Conservation (phyloP, 139 green algal genomes). For the Chlorella ohadii region DNA sequence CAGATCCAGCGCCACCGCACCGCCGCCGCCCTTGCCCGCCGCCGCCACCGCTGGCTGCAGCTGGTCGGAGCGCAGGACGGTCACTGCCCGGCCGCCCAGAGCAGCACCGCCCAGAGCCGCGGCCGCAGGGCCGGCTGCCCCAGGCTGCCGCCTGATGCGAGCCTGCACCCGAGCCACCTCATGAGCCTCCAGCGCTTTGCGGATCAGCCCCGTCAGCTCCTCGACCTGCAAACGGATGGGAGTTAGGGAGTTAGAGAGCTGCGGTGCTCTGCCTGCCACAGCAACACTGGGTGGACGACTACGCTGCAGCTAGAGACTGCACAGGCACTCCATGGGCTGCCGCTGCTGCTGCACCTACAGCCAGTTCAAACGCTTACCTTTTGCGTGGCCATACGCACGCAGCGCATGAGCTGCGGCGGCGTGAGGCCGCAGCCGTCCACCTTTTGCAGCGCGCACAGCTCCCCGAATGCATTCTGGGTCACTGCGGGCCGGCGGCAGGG, state of each 20-base stretch:
- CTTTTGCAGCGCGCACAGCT: conserved; percentile 88
- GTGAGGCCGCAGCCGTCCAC: conserved; percentile 66
- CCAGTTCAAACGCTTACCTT: no score
- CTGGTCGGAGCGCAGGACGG: conserved; percentile 22
- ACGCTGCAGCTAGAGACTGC: no score
- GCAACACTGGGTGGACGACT: no score
- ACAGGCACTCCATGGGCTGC: no score
- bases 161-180: conserved; percentile 58
- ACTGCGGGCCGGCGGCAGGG: not conserved
- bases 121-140: not conserved
- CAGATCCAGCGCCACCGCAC: conserved; percentile 7
- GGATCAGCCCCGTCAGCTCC: conserved; percentile 55
- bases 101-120: not conserved
- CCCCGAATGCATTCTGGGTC: conserved; percentile 63
- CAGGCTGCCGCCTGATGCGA: conserved; percentile 48
- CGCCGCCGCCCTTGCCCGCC: not conserved
- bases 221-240: conserved; percentile 27
- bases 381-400: conserved; percentile 43
- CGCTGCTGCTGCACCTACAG: no score
- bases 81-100: not conserved
- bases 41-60: conserved; percentile 11
- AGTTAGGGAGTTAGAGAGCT: no score
- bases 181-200: conserved; percentile 63
- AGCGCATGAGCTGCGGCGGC: conserved; percentile 53
- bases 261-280: no score